Conservation (phyloP, 2,329 filamentous ascomycete genomes). For the Calcarisporium arbuscula region DNA sequence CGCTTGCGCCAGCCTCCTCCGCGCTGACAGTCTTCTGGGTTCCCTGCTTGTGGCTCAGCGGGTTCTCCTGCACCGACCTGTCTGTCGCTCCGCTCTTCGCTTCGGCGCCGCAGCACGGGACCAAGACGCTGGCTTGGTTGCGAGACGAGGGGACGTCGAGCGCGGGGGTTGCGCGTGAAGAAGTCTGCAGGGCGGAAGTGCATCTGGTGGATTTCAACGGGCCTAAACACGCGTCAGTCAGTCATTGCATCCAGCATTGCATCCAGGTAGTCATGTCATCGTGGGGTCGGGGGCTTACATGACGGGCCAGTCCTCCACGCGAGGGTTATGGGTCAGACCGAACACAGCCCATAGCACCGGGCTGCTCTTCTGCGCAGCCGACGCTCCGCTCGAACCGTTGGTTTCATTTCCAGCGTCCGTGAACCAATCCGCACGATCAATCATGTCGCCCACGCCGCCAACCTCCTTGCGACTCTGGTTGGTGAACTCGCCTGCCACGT, state of each 20-base stretch:
- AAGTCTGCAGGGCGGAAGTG: constrained; percentile 37
- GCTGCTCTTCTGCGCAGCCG: constrained; percentile 18
- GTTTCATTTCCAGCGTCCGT: constrained; percentile 20
- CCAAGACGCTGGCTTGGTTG: constrained; percentile 35
- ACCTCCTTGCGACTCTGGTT: constrained; percentile 39
- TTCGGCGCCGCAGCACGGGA: constrained; percentile 24
- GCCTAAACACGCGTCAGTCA: constrained; percentile 33
- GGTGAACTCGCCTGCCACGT: constrained; percentile 44
- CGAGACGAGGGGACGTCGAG: constrained; percentile 34
- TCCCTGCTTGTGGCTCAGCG: constrained; percentile 26
- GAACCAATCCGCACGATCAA: constrained; percentile 40
- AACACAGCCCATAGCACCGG: constrained; percentile 42
- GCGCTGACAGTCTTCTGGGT: constrained; percentile 12
- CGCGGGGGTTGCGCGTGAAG: constrained; percentile 39
- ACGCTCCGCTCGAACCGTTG: constrained; percentile 1
- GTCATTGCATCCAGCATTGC: no score
- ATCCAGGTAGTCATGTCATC: no score
- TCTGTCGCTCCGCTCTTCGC: constrained; percentile 5
- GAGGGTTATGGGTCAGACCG: constrained; percentile 41
- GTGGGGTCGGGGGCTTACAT: constrained; percentile 37
- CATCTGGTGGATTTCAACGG: constrained; percentile 40
- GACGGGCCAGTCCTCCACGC: constrained; percentile 44
- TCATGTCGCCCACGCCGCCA: constrained; percentile 41
- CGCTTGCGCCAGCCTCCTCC: constrained; percentile 13
- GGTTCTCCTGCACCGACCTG: constrained; percentile 21